These are phyloP conservation scores for Mycocentrospora acerina DNA, from an alignment of 2,329 filamentous ascomycete genomes.

Conservation along the genomic window DNA sequence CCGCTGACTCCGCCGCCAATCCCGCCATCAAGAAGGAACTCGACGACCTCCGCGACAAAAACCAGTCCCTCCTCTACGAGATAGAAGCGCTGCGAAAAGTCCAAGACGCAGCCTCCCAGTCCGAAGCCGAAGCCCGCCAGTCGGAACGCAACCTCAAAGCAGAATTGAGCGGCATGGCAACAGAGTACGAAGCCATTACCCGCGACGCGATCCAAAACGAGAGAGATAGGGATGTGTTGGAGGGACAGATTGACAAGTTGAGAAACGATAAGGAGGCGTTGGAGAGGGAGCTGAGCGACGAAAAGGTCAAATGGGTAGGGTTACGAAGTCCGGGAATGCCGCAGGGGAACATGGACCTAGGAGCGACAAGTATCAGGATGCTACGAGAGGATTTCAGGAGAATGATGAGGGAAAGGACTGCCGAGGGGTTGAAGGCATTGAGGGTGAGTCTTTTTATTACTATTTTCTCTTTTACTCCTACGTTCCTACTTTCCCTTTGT, in stretches of 20 bases:
- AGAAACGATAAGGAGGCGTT: constrained; percentile 64
- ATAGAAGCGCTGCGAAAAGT: constrained; percentile 46
- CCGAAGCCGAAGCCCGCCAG: constrained; percentile 38
- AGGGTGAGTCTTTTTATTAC: constrained; percentile 54
- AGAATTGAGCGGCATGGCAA: constrained; percentile 67
- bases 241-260: constrained; percentile 63
- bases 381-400: constrained; percentile 76
- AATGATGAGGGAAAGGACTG: constrained; percentile 74
- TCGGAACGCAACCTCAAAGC: constrained; percentile 56
- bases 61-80: constrained; percentile 45
- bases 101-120: constrained; percentile 38
- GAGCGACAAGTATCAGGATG: constrained; percentile 67
- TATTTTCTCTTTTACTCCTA: not conserved
- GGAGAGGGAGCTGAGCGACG: constrained; percentile 66
- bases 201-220: constrained; percentile 70
- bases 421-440: constrained; percentile 64
- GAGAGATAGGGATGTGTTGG: constrained; percentile 67
- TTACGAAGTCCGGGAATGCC: constrained; percentile 54
- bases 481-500: too few species aligned
- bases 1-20: constrained; percentile 61
- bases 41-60: constrained; percentile 54
- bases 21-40: constrained; percentile 63
- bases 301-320: constrained; percentile 67
- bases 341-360: constrained; percentile 36
- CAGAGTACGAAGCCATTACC: constrained; percentile 70